phyloP scores from a whole-genome alignment of 106 monocot genomes.

The Triglochin maritima region DNA sequence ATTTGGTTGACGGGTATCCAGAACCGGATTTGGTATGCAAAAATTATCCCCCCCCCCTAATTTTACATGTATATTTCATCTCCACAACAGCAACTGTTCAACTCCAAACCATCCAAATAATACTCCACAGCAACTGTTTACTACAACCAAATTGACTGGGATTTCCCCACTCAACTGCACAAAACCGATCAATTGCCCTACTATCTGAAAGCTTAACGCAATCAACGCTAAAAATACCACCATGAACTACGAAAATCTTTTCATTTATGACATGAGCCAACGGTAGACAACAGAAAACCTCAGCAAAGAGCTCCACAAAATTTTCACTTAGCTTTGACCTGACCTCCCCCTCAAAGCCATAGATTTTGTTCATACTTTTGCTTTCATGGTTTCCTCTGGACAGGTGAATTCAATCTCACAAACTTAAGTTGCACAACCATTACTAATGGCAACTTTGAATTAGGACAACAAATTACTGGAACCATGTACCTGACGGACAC shows the following conservation, averaged over 20 bases:
- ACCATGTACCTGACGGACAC: constrained; percentile 61
- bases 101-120: too few relatives aligned
- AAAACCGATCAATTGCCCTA: constrained; percentile 77
- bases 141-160: too few relatives aligned
- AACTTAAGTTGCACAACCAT: too few relatives aligned
- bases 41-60: too few relatives aligned
- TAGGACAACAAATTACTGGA: neutral
- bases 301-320: constrained; percentile 95
- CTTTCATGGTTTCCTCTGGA: constrained; percentile 96
- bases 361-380: constrained; percentile 98
- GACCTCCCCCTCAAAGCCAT: constrained; percentile 99
- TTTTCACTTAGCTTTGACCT: constrained; percentile 79
- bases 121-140: too few relatives aligned
- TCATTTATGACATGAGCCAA: constrained; percentile 91
- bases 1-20: too few relatives aligned
- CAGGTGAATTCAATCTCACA: constrained; percentile 32
- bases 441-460: neutral
- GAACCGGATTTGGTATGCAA: too few relatives aligned
- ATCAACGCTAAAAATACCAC: constrained; percentile 94
- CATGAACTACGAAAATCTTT: constrained; percentile 91
- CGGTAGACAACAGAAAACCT: constrained; percentile 91
- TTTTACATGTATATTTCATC: too few relatives aligned
- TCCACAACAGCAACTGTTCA: too few relatives aligned
- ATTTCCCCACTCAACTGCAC: too few relatives aligned
- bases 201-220: constrained; percentile 95